Base-by-base conservation (phyloP, 2,329 filamentous ascomycete genomes). In the Fusarium brevicatenulatum region DNA sequence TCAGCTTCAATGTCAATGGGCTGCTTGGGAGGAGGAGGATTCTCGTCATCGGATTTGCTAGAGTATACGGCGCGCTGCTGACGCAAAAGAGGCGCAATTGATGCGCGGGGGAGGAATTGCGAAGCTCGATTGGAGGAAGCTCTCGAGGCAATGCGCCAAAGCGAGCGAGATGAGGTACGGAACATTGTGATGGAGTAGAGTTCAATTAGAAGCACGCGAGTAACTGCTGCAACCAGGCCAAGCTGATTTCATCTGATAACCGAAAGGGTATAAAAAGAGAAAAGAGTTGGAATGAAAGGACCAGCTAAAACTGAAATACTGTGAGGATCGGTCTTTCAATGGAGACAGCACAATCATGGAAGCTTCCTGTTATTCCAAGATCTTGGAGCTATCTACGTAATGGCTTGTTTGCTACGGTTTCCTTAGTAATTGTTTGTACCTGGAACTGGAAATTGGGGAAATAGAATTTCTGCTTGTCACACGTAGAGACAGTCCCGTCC, bases 1-100 rank as follows among this genome's bases (percentile, higher is more conserved):
- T 93, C 91, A 36, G 83, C 82, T 72, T 91, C 84, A 46, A 80
- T 82, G 73, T 93, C 86, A 60, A 89, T 87, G 9, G 76, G 69
- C 19, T 63, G 61, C 21, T 73, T 74, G 3, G 77, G 74, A 34
- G 78, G 76, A n/a, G 74, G 75, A 13, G 74, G 67, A 30, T 69
- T 62, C 25, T 54, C 72, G 57, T 43, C 47, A 63, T 73, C 71
- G 15, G 74, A 75, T 49, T 76, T 78, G 66, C 70, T 77, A 15
- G 75, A 78, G 66, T 76, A 79, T 40, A 69, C 68, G 12, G 72
- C 70, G 19, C 73, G 75, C 34, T 67, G 62, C 18, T 69, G 69
- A 50, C 71, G 68, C n/a, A 61, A 46, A n/a, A 70, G 43, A 52
- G 58, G 64, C 12, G 60, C 50, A 60, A 70, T 50, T 54, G 70